These are phyloP conservation scores for Neopestalotiopsis clavispora DNA, from an alignment of 2,329 filamentous ascomycete genomes.

Conservation along the genomic window DNA sequence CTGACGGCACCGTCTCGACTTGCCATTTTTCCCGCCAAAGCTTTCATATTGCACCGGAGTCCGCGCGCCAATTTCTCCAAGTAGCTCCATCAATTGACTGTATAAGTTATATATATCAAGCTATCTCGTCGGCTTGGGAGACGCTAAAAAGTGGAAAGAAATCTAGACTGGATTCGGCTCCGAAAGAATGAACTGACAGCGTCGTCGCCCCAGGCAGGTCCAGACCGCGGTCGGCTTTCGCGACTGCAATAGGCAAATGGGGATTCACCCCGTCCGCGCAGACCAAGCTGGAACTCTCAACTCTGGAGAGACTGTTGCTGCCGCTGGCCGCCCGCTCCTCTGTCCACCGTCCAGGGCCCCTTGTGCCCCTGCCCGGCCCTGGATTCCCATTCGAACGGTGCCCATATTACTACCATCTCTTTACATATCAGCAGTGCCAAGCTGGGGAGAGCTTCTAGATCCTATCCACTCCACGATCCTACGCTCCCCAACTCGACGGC, in stretches of 20 bases:
- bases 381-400: constrained; percentile 4
- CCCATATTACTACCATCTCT: background rate
- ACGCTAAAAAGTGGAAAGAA: background rate
- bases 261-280: background rate
- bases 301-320: background rate
- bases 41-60: too few species aligned
- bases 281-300: too few species aligned
- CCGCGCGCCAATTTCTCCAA: too few species aligned
- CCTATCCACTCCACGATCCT: constrained; percentile 20
- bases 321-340: too few species aligned
- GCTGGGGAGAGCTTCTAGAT: constrained; percentile 28
- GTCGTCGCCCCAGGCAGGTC: background rate
- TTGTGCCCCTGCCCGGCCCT: background rate
- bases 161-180: constrained; percentile 7
- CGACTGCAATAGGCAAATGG: constrained; percentile 8
- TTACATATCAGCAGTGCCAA: constrained; percentile 6
- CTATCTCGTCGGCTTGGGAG: background rate
- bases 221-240: background rate
- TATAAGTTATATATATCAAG: too few species aligned
- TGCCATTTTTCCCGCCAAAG: too few species aligned
- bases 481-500: constrained; percentile 22
- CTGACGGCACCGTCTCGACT: too few species aligned
- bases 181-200: background rate
- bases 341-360: background rate
- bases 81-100: too few species aligned